A percentile compares a stretch with the other conserved stretches of the same genome.
These are phyloP conservation scores for Microsporum canis DNA, from an alignment of 2,329 filamentous ascomycete genomes.

Conservation along the genomic window DNA sequence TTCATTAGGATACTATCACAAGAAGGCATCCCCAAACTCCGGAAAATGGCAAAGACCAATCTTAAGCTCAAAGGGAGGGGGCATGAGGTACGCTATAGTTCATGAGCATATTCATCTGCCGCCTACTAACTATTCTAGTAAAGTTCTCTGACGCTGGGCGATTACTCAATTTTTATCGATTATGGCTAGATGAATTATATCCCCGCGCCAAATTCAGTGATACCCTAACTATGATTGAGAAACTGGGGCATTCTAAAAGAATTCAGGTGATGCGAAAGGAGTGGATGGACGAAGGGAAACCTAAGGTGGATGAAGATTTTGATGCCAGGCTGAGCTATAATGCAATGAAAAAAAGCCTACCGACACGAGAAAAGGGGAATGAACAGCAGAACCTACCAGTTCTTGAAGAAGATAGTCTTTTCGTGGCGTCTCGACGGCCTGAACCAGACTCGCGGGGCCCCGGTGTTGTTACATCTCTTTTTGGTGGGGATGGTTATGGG, in stretches of 20 bases:
- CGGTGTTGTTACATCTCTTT: conserved; percentile 5
- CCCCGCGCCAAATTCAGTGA: conserved; percentile 91
- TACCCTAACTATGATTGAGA: conserved; percentile 81
- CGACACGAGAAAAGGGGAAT: neutral
- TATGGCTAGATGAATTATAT: conserved; percentile 94
- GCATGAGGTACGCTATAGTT: conserved; percentile 55
- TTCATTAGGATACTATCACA: conserved; percentile 60
- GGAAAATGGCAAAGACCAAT: conserved; percentile 54
- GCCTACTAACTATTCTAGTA: neutral
- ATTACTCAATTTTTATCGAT: conserved; percentile 79
- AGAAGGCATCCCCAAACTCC: conserved; percentile 71
- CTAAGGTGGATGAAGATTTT: neutral
- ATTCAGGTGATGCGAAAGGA: conserved; percentile 63
- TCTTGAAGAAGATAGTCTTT: neutral
- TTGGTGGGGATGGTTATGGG: conserved; percentile 3
- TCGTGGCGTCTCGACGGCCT: neutral
- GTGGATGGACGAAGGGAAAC: conserved; percentile 66
- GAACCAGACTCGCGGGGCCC: neutral
- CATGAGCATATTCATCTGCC: neutral
- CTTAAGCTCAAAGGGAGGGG: conserved; percentile 85
- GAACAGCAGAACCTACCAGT: neutral
- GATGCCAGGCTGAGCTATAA: neutral
- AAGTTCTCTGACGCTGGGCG: conserved; percentile 74
- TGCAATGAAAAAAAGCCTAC: neutral
- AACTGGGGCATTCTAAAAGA: conserved; percentile 72